A percentile compares a stretch with the other conserved stretches of the same genome.
phyloP scores from a whole-genome alignment of 2,329 filamentous ascomycete genomes.

The Podosphaera leucotricha region DNA sequence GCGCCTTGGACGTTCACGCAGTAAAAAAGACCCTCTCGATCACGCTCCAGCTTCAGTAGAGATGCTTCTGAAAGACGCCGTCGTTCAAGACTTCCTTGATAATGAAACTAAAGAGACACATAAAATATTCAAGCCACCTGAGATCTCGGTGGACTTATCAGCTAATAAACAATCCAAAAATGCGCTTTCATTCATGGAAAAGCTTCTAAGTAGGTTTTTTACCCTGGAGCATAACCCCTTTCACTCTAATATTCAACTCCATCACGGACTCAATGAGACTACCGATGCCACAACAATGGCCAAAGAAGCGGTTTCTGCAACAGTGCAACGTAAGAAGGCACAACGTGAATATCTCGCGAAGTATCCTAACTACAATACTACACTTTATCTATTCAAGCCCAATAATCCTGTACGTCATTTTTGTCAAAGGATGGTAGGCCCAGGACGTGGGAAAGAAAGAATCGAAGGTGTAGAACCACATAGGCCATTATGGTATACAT shows the following conservation, averaged over 20 bases:
- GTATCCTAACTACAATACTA: conserved; percentile 80
- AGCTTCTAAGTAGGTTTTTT: conserved; percentile 29
- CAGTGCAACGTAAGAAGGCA: conserved; percentile 59
- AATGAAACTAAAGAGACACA: conserved; percentile 31
- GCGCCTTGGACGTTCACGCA: conserved; percentile 32
- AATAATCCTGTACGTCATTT: conserved; percentile 53
- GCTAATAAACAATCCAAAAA: conserved; percentile 29
- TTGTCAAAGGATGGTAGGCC: conserved; percentile 78
- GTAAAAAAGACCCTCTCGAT: conserved; percentile 61
- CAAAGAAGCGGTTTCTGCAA: conserved; percentile 65
- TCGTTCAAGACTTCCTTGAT: conserved; percentile 85
- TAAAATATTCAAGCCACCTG: conserved; percentile 7
- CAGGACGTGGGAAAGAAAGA: conserved; percentile 64
- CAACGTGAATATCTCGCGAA: conserved; percentile 76
- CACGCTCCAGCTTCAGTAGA: conserved; percentile 82
- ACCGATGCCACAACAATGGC: conserved; percentile 74
- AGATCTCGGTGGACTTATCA: conserved; percentile 5
- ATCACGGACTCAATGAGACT: conserved; percentile 42
- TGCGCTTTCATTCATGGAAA: conserved; percentile 37
- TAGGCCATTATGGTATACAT: conserved; percentile 72
- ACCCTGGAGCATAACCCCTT: conserved; percentile 79
- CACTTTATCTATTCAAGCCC: conserved; percentile 67
- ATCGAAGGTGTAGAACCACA: conserved; percentile 80
- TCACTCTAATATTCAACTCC: conserved; percentile 57
- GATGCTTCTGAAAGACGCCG: conserved; percentile 88